phyloP scores from a whole-genome alignment of 2,329 filamentous ascomycete species.

The Madurella mycetomatis region DNA sequence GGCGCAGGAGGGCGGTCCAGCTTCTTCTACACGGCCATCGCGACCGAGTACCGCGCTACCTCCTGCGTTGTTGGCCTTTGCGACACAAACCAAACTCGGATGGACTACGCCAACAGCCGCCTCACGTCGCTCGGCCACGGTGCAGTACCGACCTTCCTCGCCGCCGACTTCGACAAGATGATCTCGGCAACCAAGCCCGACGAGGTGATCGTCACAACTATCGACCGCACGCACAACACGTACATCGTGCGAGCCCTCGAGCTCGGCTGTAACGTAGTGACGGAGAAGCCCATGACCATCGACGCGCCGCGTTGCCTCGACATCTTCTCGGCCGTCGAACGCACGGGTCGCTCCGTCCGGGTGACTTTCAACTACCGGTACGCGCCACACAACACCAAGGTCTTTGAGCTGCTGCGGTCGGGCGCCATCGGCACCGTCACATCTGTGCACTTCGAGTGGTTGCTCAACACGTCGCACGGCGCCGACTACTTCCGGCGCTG shows the following conservation, averaged over 20 bases:
- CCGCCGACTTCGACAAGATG: constrained; percentile 55
- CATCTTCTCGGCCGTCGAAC: constrained; percentile 52
- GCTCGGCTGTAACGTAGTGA: constrained; percentile 56
- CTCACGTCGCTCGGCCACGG: constrained; percentile 43
- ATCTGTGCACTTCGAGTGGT: constrained; percentile 60
- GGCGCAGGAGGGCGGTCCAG: constrained; percentile 56
- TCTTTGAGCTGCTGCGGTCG: constrained; percentile 49
- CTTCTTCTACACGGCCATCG: constrained; percentile 58
- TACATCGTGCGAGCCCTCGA: constrained; percentile 58
- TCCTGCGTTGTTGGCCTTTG: constrained; percentile 53
- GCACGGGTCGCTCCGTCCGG: constrained; percentile 45
- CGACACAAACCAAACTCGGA: constrained; percentile 57
- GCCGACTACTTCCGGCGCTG: constrained; percentile 61
- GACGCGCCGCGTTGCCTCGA: constrained; percentile 50
- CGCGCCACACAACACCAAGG: constrained; percentile 60
- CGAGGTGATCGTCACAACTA: constrained; percentile 59
- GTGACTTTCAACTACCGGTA: constrained; percentile 64
- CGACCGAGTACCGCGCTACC: constrained; percentile 46
- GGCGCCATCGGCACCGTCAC: constrained; percentile 54
- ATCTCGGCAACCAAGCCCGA: constrained; percentile 52
- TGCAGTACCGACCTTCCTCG: constrained; percentile 50
- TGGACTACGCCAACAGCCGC: constrained; percentile 51
- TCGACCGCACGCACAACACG: constrained; percentile 57
- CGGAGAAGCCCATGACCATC: constrained; percentile 63
- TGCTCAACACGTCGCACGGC: constrained; percentile 58